Conservation (phyloP, 331 rosid genomes). For the Pyrus hybrid region DNA sequence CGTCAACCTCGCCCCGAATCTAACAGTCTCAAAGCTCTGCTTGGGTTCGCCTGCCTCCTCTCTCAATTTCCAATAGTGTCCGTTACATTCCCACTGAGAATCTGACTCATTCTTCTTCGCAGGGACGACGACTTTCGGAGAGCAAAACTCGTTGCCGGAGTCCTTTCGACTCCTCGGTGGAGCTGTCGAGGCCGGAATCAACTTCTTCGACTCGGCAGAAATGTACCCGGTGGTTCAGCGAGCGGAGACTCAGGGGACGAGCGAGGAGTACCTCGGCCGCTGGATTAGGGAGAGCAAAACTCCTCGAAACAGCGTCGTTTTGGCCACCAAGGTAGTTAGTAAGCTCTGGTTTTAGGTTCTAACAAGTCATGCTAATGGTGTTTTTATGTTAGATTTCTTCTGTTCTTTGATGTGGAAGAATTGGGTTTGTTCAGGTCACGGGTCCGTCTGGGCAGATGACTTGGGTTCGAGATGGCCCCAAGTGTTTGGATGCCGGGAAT, state of each 20-base stretch:
- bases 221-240: constrained; percentile 97
- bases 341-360: no score
- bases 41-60: constrained; percentile 35
- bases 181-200: constrained; percentile 64
- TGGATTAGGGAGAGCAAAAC: constrained; percentile 58
- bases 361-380: not conserved
- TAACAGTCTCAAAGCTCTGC: constrained; percentile 67
- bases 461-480: constrained; percentile 91
- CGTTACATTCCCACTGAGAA: not conserved
- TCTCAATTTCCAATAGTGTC: not conserved
- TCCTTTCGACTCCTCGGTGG: constrained; percentile 65
- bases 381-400: not conserved
- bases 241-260: constrained; percentile 56
- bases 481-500: constrained; percentile 58
- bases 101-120: not conserved
- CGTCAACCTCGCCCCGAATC: constrained; percentile 59
- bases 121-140: constrained; percentile 98
- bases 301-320: constrained; percentile 45
- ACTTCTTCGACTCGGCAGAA: constrained; percentile 93
- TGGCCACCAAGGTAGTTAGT: constrained; percentile 64
- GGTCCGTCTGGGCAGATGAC: constrained; percentile 95
- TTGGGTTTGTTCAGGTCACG: constrained; percentile 41
- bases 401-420: not conserved
- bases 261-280: constrained; percentile 81
- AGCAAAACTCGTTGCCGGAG: constrained; percentile 55